Evolutionary conservation across 2,329 filamentous ascomycete genomes (phyloP).

Genomic region (Colletotrichum magnum): DNA sequence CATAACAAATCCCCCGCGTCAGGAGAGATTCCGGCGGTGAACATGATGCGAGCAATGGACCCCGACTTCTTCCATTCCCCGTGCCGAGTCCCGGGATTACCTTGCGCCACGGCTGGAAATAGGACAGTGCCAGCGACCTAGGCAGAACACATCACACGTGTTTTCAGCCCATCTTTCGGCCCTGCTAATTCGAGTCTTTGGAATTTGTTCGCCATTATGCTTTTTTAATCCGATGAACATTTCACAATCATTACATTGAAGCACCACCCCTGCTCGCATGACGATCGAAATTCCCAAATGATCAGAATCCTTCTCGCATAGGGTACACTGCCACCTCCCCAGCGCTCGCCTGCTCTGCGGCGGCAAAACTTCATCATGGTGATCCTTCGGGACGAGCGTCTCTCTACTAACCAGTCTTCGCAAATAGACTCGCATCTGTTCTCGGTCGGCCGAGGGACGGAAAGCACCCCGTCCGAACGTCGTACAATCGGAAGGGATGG

Average conservation of each 20-base stretch:
- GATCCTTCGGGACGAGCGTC: slow-evolving; percentile 19
- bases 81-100: background rate
- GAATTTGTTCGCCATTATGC: background rate
- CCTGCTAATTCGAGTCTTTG: background rate
- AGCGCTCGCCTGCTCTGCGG: background rate
- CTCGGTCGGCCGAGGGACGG: slow-evolving; percentile 17
- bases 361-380: background rate
- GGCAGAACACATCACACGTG: background rate
- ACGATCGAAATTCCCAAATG: background rate
- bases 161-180: background rate
- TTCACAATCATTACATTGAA: background rate
- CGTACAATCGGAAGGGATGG: too few species aligned
- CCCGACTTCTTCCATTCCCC: too few species aligned
- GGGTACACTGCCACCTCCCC: background rate
- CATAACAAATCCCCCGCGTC: background rate
- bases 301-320: background rate
- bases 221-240: background rate
- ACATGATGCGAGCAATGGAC: too few species aligned
- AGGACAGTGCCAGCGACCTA: background rate
- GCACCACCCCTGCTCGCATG: slow-evolving; percentile 2
- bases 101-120: slow-evolving; percentile 33
- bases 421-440: background rate
- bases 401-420: too few species aligned
- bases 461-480: background rate
- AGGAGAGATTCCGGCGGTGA: too few species aligned